Percentiles rank a stretch among this genome's conserved stretches.
These are phyloP conservation scores for Amanita fuliginea DNA, from an alignment of 768 basidiomycete genomes.

Conservation along the genomic window DNA sequence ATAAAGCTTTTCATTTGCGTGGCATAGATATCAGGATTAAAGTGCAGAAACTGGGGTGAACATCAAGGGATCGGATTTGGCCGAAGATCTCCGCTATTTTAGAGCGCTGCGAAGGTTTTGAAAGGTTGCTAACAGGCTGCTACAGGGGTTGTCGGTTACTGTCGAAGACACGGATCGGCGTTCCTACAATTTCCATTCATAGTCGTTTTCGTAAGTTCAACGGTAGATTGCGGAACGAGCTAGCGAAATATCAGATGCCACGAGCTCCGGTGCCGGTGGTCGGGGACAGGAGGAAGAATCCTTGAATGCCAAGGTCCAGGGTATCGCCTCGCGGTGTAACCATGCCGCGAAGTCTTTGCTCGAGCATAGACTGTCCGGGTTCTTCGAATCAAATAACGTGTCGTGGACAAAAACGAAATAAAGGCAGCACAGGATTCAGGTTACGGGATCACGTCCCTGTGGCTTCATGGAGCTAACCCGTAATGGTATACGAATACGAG, in stretches of 20 bases:
- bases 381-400: neutral
- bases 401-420: neutral
- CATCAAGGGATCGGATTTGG: neutral
- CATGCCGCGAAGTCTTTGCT: neutral
- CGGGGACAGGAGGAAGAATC: neutral
- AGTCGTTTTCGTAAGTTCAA: neutral
- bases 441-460: neutral
- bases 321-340: neutral
- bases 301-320: neutral
- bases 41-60: neutral
- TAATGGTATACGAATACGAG: neutral
- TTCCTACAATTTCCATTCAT: neutral
- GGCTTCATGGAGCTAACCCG: neutral
- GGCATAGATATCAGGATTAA: neutral
- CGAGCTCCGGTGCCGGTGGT: neutral
- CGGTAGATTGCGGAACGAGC: neutral
- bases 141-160: neutral
- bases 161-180: conserved; percentile 1
- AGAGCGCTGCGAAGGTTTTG: neutral
- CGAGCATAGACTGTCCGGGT: neutral
- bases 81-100: neutral
- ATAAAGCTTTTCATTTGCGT: neutral
- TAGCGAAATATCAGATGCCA: neutral
- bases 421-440: conserved; percentile 4
- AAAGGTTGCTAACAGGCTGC: neutral